Evolutionary conservation across 1,139 yeast genomes (phyloP).

Genomic region (Candida sanyaensis): DNA sequence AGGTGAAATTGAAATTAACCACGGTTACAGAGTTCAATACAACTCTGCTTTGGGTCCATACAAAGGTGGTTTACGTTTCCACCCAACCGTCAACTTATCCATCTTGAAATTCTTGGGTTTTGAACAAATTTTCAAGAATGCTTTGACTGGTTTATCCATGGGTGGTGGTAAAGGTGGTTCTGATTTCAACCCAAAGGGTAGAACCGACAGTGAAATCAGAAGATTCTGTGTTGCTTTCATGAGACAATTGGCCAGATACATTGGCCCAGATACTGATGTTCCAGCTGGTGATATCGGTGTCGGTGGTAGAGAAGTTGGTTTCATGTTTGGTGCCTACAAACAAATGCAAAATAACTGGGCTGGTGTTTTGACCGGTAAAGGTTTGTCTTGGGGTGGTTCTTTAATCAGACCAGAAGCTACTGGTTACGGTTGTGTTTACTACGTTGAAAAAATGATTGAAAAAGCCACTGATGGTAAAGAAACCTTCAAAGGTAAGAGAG

Average conservation of each 20-base stretch:
- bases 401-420: slow-evolving; percentile 99
- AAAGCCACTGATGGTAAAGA: slow-evolving; percentile 88
- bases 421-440: slow-evolving; percentile 96
- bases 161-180: slow-evolving; percentile 99
- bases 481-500: slow-evolving; percentile 87
- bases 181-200: slow-evolving; percentile 96
- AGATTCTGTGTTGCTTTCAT: slow-evolving; percentile 95
- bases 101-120: slow-evolving; percentile 95
- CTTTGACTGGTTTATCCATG: slow-evolving; percentile 94
- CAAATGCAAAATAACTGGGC: slow-evolving; percentile 89
- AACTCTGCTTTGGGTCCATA: slow-evolving; percentile 98
- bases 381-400: slow-evolving; percentile 98
- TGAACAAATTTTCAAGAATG: slow-evolving; percentile 98
- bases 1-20: slow-evolving; percentile 89
- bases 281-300: slow-evolving; percentile 98
- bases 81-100: slow-evolving; percentile 94
- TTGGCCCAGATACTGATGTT: slow-evolving; percentile 96
- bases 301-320: slow-evolving; percentile 92
- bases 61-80: slow-evolving; percentile 99
- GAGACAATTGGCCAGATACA: slow-evolving; percentile 94
- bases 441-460: slow-evolving; percentile 97
- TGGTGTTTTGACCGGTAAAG: slow-evolving; percentile 98
- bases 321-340: slow-evolving; percentile 96
- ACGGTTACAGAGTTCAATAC: slow-evolving; percentile 98
- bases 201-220: slow-evolving; percentile 90